Evolutionary conservation across 2,329 filamentous ascomycete genomes (phyloP).

Genomic region (Tolypocladium amazonense): DNA sequence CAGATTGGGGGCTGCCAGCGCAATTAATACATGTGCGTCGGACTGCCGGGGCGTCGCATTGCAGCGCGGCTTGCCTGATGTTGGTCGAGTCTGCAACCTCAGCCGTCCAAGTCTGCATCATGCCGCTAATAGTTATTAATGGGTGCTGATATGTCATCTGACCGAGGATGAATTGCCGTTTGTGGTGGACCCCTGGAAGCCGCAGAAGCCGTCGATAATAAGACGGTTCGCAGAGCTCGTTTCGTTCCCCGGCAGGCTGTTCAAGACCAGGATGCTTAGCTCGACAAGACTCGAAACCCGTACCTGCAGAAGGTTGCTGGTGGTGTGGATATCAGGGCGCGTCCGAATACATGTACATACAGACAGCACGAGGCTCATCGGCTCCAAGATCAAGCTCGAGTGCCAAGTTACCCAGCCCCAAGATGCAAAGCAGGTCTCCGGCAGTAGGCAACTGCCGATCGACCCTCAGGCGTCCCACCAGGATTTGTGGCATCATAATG

Average conservation of each 20-base stretch:
- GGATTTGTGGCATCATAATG: not conserved
- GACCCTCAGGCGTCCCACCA: not conserved
- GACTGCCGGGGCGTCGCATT: not conserved
- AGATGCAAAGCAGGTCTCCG: not conserved
- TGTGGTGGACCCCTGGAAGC: not conserved
- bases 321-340: not conserved
- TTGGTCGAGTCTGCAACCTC: not conserved
- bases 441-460: not conserved
- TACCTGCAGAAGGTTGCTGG: not conserved
- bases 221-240: not conserved
- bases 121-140: not conserved
- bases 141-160: not conserved
- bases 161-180: not conserved
- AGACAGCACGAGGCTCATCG: not conserved
- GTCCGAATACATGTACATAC: not conserved
- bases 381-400: not conserved
- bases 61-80: not conserved
- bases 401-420: not conserved
- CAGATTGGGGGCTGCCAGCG: not conserved
- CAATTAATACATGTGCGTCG: not conserved
- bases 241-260: not conserved
- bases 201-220: not conserved
- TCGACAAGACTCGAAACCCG: not conserved
- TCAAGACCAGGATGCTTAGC: not conserved
- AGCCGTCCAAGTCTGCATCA: not conserved